These are phyloP conservation scores for Blastocrithidia nonstop DNA, from an alignment of 208 protist genomes.

Conservation along the genomic window DNA sequence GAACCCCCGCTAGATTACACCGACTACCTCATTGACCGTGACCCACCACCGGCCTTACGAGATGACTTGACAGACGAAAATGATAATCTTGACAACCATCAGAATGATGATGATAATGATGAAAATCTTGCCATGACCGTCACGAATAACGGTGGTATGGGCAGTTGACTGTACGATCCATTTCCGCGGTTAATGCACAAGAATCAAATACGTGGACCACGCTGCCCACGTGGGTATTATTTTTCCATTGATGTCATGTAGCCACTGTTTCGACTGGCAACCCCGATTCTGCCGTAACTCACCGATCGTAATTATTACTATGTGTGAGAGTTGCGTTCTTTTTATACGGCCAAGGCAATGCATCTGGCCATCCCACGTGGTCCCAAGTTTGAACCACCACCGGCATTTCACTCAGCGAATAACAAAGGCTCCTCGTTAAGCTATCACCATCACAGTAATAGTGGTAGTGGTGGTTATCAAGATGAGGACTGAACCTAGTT, in stretches of 20 bases:
- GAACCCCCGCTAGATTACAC: conserved; percentile 99
- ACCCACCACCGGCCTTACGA: conserved; percentile 89
- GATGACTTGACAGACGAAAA: conserved; percentile 98
- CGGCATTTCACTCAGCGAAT: conserved; percentile 2
- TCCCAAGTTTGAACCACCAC: conserved; percentile 92
- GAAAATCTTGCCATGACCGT: no score
- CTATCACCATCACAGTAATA: conserved; percentile 1
- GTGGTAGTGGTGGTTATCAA: conserved; percentile 36
- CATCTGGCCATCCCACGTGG: conserved; percentile 99
- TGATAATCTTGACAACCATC: conserved; percentile 88
- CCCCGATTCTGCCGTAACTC: conserved; percentile 95
- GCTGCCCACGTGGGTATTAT: conserved; percentile 86
- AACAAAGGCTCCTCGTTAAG: background rate
- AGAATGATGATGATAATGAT: no score
- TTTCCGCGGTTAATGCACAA: conserved; percentile 91
- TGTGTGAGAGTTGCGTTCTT: conserved; percentile 98
- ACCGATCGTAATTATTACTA: conserved; percentile 99
- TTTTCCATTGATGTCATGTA: conserved; percentile 76
- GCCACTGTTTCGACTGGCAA: conserved; percentile 87
- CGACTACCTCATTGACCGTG: conserved; percentile 97
- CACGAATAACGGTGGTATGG: no score
- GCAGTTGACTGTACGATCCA: conserved; percentile 99
- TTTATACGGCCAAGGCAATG: conserved; percentile 99
- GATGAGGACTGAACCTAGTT: conserved; percentile 99
- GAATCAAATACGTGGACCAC: conserved; percentile 66